Evolutionary conservation across 2,329 filamentous ascomycete species (phyloP), one percentile per base, ranked within the genome.

Genomic region (Aspergillus terreus): DNA sequence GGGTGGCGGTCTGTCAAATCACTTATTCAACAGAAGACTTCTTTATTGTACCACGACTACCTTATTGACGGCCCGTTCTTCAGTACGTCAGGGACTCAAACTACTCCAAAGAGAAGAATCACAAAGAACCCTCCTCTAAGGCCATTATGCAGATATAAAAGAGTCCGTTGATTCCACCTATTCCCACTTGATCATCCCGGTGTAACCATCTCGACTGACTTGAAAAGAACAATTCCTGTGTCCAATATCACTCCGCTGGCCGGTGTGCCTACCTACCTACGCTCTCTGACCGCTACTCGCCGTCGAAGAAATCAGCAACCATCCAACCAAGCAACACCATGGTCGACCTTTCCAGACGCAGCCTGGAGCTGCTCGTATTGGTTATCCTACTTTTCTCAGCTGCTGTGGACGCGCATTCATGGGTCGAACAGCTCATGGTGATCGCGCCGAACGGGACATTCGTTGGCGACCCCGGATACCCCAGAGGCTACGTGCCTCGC

Each of bases 401-500:
- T 6, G 56, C 65, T 25, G 58, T 64, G 19, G 52, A 56, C 25
- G 85, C 83, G 33, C 92, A 96, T 72, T 87, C 84, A 15, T 96
- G 92, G 92, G 80, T 92, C 44, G 91, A 96, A 71, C 78, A 86
- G 62, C 77, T 92, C 46, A 82, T 78, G 55, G 82, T 84, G 51
- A 84, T 96, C 67, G 82, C 84, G 48, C 69, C 82, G 25, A 87
- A 90, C 62, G 92, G 91, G 49, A 83, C 83, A 32, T 90, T 91
- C 66, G 75, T 85, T 17, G 87, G 87, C 25, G 69, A 79, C 6
- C 76, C 82, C 21, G 92, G 92, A 30, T 96, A 86, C 66, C 76
- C 87, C n/a, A 86, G 91, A 57, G 86, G 84, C 44, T 90, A 84
- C 64, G 70, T 84, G 14, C 70, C 79, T 30, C 83, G 89, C 55